Evolutionary conservation across 106 monocot species (phyloP).

Genomic region (Dactylorhiza incarnata): DNA sequence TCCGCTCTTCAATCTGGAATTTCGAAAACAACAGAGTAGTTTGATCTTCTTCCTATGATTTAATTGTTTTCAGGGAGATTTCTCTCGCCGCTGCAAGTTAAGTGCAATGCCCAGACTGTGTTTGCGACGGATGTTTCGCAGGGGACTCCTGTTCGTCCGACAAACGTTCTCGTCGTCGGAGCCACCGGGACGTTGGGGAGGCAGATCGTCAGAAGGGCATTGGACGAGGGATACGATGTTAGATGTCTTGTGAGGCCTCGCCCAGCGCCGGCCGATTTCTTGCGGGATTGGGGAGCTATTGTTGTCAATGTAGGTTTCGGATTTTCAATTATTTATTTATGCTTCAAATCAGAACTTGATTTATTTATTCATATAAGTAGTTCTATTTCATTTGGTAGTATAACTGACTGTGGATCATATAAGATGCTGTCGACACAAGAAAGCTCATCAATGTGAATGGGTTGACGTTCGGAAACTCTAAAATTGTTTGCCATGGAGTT

Average conservation of each 20-base stretch:
- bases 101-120: conserved; percentile 59
- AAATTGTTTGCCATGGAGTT: no score
- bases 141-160: conserved; percentile 90
- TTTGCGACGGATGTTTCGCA: conserved; percentile 51
- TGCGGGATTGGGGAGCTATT: conserved; percentile 92
- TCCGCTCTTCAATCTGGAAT: background rate
- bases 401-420: background rate
- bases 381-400: background rate
- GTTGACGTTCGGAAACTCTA: no score
- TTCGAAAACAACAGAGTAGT: background rate
- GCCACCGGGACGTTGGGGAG: conserved; percentile 92
- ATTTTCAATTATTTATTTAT: conserved; percentile 3
- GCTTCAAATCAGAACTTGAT: background rate
- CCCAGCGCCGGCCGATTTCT: conserved; percentile 89
- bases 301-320: conserved; percentile 85
- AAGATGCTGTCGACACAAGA: background rate
- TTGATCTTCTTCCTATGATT: background rate
- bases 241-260: conserved; percentile 97
- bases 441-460: no score
- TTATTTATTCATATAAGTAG: background rate
- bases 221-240: conserved; percentile 99
- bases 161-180: conserved; percentile 86
- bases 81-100: conserved; percentile 22
- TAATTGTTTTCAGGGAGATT: conserved; percentile 29
- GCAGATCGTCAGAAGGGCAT: conserved; percentile 81